Conservation (phyloP, 78 protist genomes). For the Guillardia theta region DNA sequence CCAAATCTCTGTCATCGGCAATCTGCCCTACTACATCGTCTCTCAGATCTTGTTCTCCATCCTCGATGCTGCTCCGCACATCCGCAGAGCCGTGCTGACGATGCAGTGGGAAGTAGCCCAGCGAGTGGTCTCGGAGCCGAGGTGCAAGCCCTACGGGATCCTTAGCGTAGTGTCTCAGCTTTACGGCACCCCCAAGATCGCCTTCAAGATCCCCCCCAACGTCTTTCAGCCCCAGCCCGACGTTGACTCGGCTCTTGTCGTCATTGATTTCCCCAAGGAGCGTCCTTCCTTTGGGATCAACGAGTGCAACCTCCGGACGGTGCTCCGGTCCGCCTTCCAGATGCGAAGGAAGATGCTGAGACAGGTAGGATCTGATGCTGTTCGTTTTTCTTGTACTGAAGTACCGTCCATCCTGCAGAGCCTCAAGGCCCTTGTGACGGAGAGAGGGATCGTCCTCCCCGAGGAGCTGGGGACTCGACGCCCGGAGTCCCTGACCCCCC, state of each 20-base stretch:
- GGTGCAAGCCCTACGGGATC: constrained; percentile 2
- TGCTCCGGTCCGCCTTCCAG: background rate
- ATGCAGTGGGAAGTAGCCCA: constrained; percentile 35
- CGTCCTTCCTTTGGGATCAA: background rate
- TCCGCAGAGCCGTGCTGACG: background rate
- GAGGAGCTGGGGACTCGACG: background rate
- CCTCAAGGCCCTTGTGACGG: background rate
- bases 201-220: background rate
- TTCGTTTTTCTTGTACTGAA: background rate
- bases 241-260: background rate
- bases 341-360: constrained; percentile 47
- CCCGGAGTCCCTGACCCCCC: constrained; percentile 11
- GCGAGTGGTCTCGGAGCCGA: background rate
- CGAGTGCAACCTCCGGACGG: background rate
- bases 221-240: background rate
- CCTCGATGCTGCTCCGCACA: background rate
- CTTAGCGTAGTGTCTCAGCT: constrained; percentile 14
- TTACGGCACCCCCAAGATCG: background rate
- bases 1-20: background rate
- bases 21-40: constrained; percentile 42
- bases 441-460: background rate
- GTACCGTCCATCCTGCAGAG: background rate
- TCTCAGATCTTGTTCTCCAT: constrained; percentile 1
- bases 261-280: background rate
- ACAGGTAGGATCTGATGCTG: background rate